These are phyloP conservation scores for Drechslerella coelobrocha DNA, from an alignment of 2,329 filamentous ascomycete genomes.

Conservation along the genomic window DNA sequence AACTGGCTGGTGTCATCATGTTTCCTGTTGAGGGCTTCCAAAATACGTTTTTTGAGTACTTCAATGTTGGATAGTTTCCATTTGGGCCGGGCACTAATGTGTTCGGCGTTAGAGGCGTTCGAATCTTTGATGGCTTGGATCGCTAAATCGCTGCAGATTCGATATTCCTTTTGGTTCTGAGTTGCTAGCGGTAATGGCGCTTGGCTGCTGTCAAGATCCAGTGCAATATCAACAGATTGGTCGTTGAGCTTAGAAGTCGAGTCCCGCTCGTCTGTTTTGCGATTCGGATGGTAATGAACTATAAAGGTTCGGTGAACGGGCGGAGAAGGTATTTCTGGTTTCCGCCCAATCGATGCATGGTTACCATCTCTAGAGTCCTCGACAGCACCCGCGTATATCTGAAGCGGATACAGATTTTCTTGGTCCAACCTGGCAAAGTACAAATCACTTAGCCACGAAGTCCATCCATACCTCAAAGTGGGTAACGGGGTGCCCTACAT, in stretches of 20 bases:
- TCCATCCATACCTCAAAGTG: background rate
- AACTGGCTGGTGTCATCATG: background rate
- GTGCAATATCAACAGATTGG: background rate
- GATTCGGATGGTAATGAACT: slow-evolving; percentile 1
- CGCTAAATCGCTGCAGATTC: slow-evolving; percentile 13
- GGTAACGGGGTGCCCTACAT: background rate
- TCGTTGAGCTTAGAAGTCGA: background rate
- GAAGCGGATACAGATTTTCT: background rate
- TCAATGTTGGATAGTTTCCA: slow-evolving; percentile 11
- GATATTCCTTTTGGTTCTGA: background rate
- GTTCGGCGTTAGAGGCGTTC: no score
- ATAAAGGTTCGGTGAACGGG: slow-evolving; percentile 21
- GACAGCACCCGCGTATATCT: background rate
- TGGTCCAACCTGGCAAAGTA: background rate
- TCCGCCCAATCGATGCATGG: background rate
- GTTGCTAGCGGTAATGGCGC: background rate
- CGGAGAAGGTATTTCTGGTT: background rate
- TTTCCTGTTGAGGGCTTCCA: background rate
- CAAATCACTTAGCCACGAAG: background rate
- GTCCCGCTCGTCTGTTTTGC: background rate
- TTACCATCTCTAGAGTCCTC: background rate
- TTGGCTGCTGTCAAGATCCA: background rate
- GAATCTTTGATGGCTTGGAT: background rate
- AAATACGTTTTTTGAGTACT: background rate
- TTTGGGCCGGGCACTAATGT: background rate